Evolutionary conservation across 129 eudicot genomes (phyloP).

Genomic region (Sambucus nigra): DNA sequence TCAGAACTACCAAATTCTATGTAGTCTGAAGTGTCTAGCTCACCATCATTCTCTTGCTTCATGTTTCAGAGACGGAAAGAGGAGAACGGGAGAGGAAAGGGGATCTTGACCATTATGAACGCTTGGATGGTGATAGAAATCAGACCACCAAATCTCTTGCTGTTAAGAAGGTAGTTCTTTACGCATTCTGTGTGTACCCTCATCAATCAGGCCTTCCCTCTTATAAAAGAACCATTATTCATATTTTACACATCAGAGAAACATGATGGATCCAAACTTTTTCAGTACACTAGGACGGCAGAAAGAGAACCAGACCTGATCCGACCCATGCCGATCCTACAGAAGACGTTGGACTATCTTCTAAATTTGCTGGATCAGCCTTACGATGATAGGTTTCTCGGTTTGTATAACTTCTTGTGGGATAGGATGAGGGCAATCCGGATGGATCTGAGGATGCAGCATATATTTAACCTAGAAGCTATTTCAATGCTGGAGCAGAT

Average conservation of each 20-base stretch:
- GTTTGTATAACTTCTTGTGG: slow-evolving; percentile 92
- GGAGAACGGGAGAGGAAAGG: slow-evolving; percentile 97
- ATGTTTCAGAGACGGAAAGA: slow-evolving; percentile 71
- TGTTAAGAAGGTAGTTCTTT: slow-evolving; percentile 71
- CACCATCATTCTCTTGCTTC: neutral
- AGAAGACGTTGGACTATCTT: slow-evolving; percentile 89
- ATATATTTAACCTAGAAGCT: slow-evolving; percentile 66
- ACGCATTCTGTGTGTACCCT: neutral
- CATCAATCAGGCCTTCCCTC: slow-evolving; percentile 6
- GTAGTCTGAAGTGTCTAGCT: neutral
- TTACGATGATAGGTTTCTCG: slow-evolving; percentile 71
- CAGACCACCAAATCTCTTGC: slow-evolving; percentile 70
- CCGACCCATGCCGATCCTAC: slow-evolving; percentile 76
- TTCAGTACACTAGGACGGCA: slow-evolving; percentile 94
- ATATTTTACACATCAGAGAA: neutral
- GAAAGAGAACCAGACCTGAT: slow-evolving; percentile 94
- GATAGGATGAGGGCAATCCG: slow-evolving; percentile 98
- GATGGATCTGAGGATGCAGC: slow-evolving; percentile 99
- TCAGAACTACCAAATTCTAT: neutral
- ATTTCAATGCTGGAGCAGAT: slow-evolving; percentile 93
- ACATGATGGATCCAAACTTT: slow-evolving; percentile 9
- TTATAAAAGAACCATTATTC: too few relatives aligned
- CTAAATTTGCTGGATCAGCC: slow-evolving; percentile 65
- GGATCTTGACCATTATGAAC: slow-evolving; percentile 94
- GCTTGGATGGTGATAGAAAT: slow-evolving; percentile 92